Evolutionary conservation across 192 early-diverging fungal species (phyloP), one percentile per base, ranked within the genome.

Genomic region (Diversispora epigaea): DNA sequence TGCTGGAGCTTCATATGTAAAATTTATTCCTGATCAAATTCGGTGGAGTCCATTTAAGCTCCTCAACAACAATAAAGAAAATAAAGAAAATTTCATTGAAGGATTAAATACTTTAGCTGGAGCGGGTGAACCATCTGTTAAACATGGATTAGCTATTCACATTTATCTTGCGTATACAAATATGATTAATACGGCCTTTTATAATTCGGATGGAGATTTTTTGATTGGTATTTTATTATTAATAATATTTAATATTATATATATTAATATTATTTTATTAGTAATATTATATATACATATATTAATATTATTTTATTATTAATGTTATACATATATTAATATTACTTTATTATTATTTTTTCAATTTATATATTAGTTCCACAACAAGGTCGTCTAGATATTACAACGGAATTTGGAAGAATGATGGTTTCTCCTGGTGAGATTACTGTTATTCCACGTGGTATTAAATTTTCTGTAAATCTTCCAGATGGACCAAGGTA

Each of bases 131-230:
- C 89, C 95, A 14, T 83, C 87, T 32, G 81, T 87, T 32, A 86
- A 91, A 61, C 84, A 81, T 61, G 97, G 97, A 6, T 80, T 99
- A 44, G 95, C 93, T 8, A 85, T 96, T 47, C 90, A 95, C 70
- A 79, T 99, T 46, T 99, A 95, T 77, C 77, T 85, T 5, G 91
- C 91, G 39, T 93, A 93, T 73, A 77, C 76, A 68, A 81, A 84
- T 65, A 99, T 99, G 97, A 83, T 84, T 3, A 84, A 84, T 25
- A 79, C 79, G 21, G 93, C 96, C 5, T 92, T 97, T 73, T 91
- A 94, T 80, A 94, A 91, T 80, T 86, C 96, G 3, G 97, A 99
- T 71, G 97, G 97, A 3, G 95, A 99, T 77, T 84, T 94, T 67
- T 82, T 99, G 73, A 93, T 94, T 81, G 92, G 91, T 93, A 83